Percentiles rank a stretch among this genome's conserved stretches.
Evolutionary conservation across 768 basidiomycete species (phyloP).

Genomic region (Russula sp.): DNA sequence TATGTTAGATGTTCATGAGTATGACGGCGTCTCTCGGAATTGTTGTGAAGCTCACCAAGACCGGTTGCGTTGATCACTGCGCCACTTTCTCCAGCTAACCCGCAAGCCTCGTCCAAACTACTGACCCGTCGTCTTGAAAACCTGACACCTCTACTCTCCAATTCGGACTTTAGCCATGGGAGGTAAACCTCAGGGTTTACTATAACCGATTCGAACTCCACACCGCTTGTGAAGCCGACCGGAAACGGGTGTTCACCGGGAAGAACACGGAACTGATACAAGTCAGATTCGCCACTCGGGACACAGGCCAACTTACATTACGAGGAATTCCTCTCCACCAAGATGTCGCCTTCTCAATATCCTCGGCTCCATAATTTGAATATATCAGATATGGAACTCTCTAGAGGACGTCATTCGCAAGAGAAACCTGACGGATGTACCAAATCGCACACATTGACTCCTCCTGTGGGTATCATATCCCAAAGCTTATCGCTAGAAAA

Average conservation of each 20-base stretch:
- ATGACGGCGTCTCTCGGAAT: background rate
- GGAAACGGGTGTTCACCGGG: constrained; percentile 38
- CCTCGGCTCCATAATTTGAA: constrained; percentile 21
- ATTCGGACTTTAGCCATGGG: constrained; percentile 45
- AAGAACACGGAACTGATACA: constrained; percentile 31
- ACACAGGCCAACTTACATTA: constrained; percentile 36
- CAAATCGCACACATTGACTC: constrained; percentile 39
- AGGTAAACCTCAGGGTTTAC: constrained; percentile 52
- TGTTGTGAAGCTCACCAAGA: constrained; percentile 40
- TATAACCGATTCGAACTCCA: constrained; percentile 47
- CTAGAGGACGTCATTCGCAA: constrained; percentile 30
- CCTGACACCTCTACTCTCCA: constrained; percentile 42
- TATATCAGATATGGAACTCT: constrained; percentile 42
- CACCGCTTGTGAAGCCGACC: constrained; percentile 38
- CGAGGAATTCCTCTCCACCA: constrained; percentile 45
- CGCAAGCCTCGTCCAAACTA: constrained; percentile 48
- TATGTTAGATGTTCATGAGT: constrained; percentile 28
- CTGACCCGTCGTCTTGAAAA: constrained; percentile 45
- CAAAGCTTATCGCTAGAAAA: constrained; percentile 44
- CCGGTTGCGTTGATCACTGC: constrained; percentile 57
- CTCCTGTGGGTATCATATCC: constrained; percentile 46
- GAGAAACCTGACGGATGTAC: background rate
- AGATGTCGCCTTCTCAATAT: constrained; percentile 30
- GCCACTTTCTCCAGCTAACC: constrained; percentile 39
- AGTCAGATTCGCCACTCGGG: background rate